phyloP scores from a whole-genome alignment of 305 asterid genomes.

The Fraxinus dipetala region DNA sequence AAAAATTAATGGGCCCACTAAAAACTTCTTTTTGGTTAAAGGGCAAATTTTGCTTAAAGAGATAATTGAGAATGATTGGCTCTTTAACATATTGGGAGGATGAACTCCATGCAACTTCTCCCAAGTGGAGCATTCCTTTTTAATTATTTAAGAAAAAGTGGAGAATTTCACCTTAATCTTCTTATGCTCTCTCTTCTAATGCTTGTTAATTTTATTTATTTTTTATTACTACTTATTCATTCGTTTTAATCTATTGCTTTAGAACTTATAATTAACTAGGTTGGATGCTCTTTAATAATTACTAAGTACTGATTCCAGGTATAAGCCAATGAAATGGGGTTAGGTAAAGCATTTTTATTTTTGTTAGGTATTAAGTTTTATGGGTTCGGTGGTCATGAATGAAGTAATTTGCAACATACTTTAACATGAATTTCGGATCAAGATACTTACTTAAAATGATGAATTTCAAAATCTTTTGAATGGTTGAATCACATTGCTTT shows the following conservation, averaged over 20 bases:
- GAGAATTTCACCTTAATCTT: conserved; percentile 26
- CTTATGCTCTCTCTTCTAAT: conserved; percentile 16
- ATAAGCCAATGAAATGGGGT: conserved; percentile 25
- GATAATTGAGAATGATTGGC: conserved; percentile 42
- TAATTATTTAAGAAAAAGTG: conserved; percentile 31
- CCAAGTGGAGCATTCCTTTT: conserved; percentile 36
- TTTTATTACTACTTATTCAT: conserved; percentile 23
- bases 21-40: conserved; percentile 25
- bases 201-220: conserved; percentile 19
- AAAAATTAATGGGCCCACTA: conserved; percentile 48
- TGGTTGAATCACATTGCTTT: too few species aligned
- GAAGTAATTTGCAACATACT: too few species aligned
- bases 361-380: background rate
- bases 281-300: conserved; percentile 24
- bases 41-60: conserved; percentile 22
- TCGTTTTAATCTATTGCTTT: conserved; percentile 23
- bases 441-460: too few species aligned
- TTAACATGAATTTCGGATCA: too few species aligned
- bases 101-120: conserved; percentile 47
- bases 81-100: conserved; percentile 45
- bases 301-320: conserved; percentile 21
- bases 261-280: conserved; percentile 5
- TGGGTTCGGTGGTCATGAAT: background rate
- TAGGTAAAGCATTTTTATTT: conserved; percentile 7
- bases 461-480: too few species aligned